phyloP scores from a whole-genome alignment of 2,329 filamentous ascomycete species.

The Aureobasidium sp. region DNA sequence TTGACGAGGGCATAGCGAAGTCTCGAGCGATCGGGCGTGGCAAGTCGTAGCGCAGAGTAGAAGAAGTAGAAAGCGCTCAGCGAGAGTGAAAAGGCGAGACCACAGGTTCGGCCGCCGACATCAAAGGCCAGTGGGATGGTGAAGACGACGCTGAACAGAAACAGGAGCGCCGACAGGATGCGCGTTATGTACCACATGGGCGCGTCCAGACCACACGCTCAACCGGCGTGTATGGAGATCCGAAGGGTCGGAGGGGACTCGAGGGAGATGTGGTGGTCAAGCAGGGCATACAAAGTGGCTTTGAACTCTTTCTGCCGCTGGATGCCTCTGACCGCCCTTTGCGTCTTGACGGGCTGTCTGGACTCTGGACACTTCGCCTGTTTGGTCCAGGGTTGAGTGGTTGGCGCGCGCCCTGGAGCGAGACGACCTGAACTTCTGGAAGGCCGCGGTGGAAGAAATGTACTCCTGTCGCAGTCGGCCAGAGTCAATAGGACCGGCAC shows the following conservation, averaged over 20 bases:
- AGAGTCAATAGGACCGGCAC: background rate
- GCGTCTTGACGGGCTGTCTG: background rate
- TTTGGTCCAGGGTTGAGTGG: background rate
- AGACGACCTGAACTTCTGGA: background rate
- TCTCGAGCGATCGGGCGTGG: constrained; percentile 70
- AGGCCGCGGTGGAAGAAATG: background rate
- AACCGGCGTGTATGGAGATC: constrained; percentile 8
- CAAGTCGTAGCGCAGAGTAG: constrained; percentile 71
- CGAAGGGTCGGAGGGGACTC: background rate
- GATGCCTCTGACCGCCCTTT: constrained; percentile 12
- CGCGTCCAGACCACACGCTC: constrained; percentile 10
- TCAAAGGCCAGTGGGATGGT: constrained; percentile 97
- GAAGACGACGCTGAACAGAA: constrained; percentile 85
- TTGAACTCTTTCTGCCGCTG: constrained; percentile 7
- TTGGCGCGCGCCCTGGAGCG: background rate
- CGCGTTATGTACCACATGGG: constrained; percentile 70
- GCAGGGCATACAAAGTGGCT: constrained; percentile 6
- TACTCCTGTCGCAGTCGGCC: background rate
- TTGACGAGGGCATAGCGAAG: constrained; percentile 64
- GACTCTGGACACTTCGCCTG: background rate
- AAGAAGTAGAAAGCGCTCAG: constrained; percentile 86
- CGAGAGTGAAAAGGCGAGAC: constrained; percentile 84
- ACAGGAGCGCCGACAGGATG: constrained; percentile 69
- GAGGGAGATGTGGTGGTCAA: background rate
- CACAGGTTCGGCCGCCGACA: constrained; percentile 89